Percentiles rank a stretch among this genome's conserved stretches.
Evolutionary conservation across 257 asterid species (phyloP).

Genomic region (Scutellaria minor): DNA sequence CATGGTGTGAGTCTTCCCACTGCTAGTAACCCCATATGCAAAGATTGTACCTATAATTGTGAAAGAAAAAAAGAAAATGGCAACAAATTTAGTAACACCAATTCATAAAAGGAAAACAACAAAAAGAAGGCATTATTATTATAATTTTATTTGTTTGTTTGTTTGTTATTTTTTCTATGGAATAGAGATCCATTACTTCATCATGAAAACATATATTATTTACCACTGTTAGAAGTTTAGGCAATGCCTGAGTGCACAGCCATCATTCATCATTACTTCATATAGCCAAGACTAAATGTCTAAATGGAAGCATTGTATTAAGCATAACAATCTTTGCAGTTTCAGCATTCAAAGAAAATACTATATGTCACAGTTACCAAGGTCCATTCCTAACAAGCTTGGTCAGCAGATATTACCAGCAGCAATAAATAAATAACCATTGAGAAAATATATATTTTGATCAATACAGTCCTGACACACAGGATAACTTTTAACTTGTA

Average conservation of each 20-base stretch:
- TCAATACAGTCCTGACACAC: slow-evolving; percentile 17
- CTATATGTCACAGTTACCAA: neutral
- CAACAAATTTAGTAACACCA: slow-evolving; percentile 28
- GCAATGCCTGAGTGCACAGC: slow-evolving; percentile 21
- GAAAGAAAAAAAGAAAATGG: slow-evolving; percentile 26
- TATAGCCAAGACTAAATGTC: slow-evolving; percentile 3
- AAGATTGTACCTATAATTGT: slow-evolving; percentile 80
- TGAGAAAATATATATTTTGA: slow-evolving; percentile 21
- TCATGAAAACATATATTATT: slow-evolving; percentile 14
- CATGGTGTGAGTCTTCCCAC: slow-evolving; percentile 99
- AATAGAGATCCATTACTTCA: neutral
- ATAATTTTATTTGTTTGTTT: too few species aligned
- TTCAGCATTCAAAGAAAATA: slow-evolving; percentile 9
- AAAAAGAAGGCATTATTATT: neutral
- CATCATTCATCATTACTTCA: slow-evolving; percentile 11
- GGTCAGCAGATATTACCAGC: neutral
- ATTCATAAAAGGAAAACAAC: neutral
- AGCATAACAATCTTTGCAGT: neutral
- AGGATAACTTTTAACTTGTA: slow-evolving; percentile 19
- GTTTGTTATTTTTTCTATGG: too few species aligned
- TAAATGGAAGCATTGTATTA: neutral
- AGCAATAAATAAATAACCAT: slow-evolving; percentile 10
- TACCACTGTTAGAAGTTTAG: neutral
- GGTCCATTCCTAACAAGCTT: slow-evolving; percentile 7
- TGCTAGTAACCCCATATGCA: slow-evolving; percentile 98